phyloP scores from a whole-genome alignment of 83 land plant species.

The Picea abies region DNA sequence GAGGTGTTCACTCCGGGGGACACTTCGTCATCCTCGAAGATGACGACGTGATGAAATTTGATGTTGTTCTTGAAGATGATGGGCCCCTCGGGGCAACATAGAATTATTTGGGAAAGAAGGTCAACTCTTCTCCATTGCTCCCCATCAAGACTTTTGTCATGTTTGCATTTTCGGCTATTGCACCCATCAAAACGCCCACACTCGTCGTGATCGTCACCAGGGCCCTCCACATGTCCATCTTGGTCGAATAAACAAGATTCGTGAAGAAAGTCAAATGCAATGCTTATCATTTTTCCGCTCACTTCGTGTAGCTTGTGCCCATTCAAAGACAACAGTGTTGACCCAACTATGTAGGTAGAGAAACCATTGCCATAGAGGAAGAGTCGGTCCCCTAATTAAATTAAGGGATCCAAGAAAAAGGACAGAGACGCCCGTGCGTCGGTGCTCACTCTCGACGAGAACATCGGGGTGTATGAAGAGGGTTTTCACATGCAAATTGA shows the following conservation, averaged over 20 bases:
- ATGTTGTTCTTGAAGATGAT: conserved; percentile 76
- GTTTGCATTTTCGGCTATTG: conserved; percentile 32
- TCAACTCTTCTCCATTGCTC: conserved; percentile 43
- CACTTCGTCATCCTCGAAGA: conserved; percentile 76
- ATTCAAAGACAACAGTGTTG: no score
- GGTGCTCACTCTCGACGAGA: neutral
- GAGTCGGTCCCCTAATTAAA: no score
- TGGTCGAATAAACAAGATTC: no score
- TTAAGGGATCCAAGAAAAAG: no score
- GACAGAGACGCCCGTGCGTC: neutral
- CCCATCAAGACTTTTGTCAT: conserved; percentile 53
- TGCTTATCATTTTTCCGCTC: no score
- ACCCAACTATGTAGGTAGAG: no score
- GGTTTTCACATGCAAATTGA: no score
- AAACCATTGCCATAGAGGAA: no score
- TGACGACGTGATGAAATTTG: conserved; percentile 74
- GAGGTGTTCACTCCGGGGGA: conserved; percentile 59
- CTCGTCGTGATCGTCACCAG: conserved; percentile 40
- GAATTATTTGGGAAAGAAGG: conserved; percentile 49
- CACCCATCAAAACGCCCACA: conserved; percentile 46
- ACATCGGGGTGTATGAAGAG: neutral
- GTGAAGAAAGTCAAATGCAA: no score
- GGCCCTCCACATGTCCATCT: neutral
- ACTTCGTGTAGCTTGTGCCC: no score
- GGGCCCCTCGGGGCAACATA: conserved; percentile 50